Base-by-base conservation (phyloP, 164 flowering plant species). In the Umbellularia californica region DNA sequence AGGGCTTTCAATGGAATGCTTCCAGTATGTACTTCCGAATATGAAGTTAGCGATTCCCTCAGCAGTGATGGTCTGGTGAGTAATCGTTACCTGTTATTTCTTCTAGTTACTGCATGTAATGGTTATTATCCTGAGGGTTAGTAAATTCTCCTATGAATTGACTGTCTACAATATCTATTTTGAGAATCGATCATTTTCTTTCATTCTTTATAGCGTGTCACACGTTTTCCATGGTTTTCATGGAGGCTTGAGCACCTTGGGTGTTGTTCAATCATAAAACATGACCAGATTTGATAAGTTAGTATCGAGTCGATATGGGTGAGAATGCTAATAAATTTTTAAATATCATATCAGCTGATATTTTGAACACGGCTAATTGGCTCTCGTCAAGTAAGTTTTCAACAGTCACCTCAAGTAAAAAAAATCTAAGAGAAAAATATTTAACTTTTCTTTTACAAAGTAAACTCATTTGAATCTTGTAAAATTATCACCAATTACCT, bases 51-150 rank as follows among this genome's bases (percentile, higher is more conserved):
- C 96, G 7, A 68, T 93, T 69, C 94, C 99, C 5, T 93, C 98
- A 58, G 99, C 98, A 17, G 88, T 94, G 51, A 95, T 95, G 98
- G 92, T 93, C 3, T 95, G 99, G 99, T 92, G 72, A 81, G 90
- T 82, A 28, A 55, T 15, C 27, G 47, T 23, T 64, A 58, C n/a
- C 62, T 10, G 28, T 51, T 55, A 10, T 30, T 28, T 62, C 25
- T 58, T 58, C 25, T 71, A 22, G 20, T 69, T 28, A 13, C 47
- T n/a, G 41, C 15, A 5, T 67, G 27, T 67, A 12, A 1, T 67
- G 11, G 69, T 67, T 30, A 13, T 12, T 67, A 13, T 1, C 75
- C 11, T 65, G 30, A 9, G 19, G 20, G 2, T 55, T 17, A 15
- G 17, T 55, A 15, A 55, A 55, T 20, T 55, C 47, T 41, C 47